phyloP scores from a whole-genome alignment of 805 yeast species.

The Cyberlindnera galapagoensis region DNA sequence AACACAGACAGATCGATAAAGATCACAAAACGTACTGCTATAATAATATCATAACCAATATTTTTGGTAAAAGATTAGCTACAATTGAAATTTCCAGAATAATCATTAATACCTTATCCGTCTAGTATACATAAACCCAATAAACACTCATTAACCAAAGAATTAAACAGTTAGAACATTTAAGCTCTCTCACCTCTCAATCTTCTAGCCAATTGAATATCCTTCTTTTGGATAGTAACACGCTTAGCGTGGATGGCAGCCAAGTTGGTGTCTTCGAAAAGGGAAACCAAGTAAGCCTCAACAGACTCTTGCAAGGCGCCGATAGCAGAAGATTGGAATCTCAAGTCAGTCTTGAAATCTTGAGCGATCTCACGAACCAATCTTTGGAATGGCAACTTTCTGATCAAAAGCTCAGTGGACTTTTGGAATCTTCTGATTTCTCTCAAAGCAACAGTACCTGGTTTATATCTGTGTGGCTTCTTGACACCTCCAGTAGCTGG shows the following conservation, averaged over 20 bases:
- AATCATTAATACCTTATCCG: no score
- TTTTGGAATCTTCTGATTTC: slow-evolving; percentile 98
- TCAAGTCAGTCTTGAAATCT: slow-evolving; percentile 86
- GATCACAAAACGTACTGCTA: no score
- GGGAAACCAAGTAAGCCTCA: slow-evolving; percentile 93
- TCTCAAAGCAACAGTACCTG: slow-evolving; percentile 94
- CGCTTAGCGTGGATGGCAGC: slow-evolving; percentile 99
- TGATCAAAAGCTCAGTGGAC: slow-evolving; percentile 88
- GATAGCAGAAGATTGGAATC: slow-evolving; percentile 96
- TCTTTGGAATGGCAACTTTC: slow-evolving; percentile 97
- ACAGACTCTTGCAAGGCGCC: slow-evolving; percentile 98
- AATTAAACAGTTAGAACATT: slow-evolving; percentile 13
- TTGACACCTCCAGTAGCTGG: slow-evolving; percentile 91
- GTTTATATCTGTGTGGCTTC: slow-evolving; percentile 95
- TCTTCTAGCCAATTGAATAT: slow-evolving; percentile 96
- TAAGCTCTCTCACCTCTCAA: slow-evolving; percentile 94
- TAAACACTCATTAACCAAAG: slow-evolving; percentile 1
- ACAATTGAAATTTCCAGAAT: no score
- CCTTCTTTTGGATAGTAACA: slow-evolving; percentile 98
- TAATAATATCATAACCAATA: no score
- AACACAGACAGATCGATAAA: no score
- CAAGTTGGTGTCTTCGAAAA: slow-evolving; percentile 96
- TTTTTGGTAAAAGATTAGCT: no score
- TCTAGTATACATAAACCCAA: slow-evolving; percentile 20
- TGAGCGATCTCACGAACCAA: slow-evolving; percentile 93